Evolutionary conservation across 2,329 filamentous ascomycete genomes (phyloP), one percentile per base, ranked within the genome.

Genomic region (Alternaria atra): DNA sequence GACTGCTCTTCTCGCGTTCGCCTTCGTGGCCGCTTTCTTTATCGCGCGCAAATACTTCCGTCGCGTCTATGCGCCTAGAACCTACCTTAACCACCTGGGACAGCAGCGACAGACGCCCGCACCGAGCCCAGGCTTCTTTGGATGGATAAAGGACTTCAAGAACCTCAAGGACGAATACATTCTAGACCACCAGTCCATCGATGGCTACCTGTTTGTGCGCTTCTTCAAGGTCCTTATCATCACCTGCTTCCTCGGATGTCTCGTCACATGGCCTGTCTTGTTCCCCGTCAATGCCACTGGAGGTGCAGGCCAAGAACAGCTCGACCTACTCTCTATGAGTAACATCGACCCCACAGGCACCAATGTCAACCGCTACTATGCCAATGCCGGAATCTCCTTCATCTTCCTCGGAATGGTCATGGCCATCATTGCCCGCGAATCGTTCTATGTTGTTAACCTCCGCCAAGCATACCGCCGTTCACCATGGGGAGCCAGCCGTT

Each of bases 91-190:
- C 55, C 81, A 77, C 51, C 64, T 84, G 54, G 77, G 78, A 32
- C 63, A 74, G 25, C 68, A 78, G 67, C 80, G 85, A 62, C 79
- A 80, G 65, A 85, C 80, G 48, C 85, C 85, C 20, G 76, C 82
- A 5, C 77, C 72, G 17, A 75, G 75, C 25, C 58, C 56, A 12
- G 82, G 84, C 42, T 77, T 85, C 59, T 74, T 87, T 50, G 84
- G 84, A 65, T 88, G 86, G 86, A 80, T 88, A 52, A 77, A 74
- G 6, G 79, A 82, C 56, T 83, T 82, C 64, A 73, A 76, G 25
- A 70, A 65, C 68, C 80, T 83, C 44, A 71, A 78, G 30, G 82
- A 84, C 67, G 73, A 73, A 35, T 82, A 81, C 60, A 78, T 84
- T 23, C 77, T 84, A 47, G 79, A 82, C 63, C 81, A 83, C 68